phyloP scores from a whole-genome alignment of 1,139 yeast species.

The Nakaseomyces kungkrabaensis region DNA sequence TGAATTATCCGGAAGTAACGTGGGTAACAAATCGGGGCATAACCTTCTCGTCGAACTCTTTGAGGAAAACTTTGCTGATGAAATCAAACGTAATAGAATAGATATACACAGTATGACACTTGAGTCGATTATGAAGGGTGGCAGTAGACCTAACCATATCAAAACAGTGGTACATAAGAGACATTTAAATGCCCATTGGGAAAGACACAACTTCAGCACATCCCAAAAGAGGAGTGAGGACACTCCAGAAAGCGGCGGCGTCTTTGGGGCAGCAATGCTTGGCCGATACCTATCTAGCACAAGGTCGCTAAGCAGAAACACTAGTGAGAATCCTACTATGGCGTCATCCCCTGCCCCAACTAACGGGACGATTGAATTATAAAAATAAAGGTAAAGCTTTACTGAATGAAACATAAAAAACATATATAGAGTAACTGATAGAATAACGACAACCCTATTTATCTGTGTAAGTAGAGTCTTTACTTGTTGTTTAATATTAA shows the following conservation, averaged over 20 bases:
- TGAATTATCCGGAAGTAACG: constrained; percentile 43
- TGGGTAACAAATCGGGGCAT: constrained; percentile 49
- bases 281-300: constrained; percentile 1
- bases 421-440: too few species aligned
- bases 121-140: constrained; percentile 21
- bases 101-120: constrained; percentile 8
- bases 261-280: not conserved
- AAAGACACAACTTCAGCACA: not conserved
- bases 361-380: not conserved
- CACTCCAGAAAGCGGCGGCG: not conserved
- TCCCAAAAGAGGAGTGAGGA: not conserved
- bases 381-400: not conserved
- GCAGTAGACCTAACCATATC: not conserved
- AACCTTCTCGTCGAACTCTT: constrained; percentile 55
- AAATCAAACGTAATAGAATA: constrained; percentile 35
- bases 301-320: not conserved
- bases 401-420: too few species aligned
- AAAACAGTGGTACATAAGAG: constrained; percentile 2
- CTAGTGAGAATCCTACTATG: not conserved
- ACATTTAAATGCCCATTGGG: constrained; percentile 1
- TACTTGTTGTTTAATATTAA: too few species aligned
- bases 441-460: too few species aligned
- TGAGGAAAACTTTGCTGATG: constrained; percentile 58
- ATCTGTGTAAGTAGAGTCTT: too few species aligned
- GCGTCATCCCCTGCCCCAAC: not conserved